Evolutionary conservation across 2,329 filamentous ascomycete genomes (phyloP).

Genomic region (Bisporella sp.): DNA sequence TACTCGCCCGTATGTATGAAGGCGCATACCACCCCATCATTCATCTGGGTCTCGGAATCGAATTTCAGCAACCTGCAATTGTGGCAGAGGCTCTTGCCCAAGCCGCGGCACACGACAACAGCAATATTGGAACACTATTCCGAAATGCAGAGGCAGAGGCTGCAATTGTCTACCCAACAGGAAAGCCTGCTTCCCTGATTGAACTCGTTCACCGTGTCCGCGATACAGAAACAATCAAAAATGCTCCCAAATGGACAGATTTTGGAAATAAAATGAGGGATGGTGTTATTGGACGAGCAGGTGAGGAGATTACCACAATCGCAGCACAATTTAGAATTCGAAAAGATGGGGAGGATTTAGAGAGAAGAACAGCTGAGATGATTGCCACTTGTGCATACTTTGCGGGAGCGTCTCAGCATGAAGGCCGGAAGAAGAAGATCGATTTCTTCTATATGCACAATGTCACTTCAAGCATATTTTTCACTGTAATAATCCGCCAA

Average conservation of each 20-base stretch:
- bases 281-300: constrained; percentile 55
- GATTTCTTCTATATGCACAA: constrained; percentile 63
- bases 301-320: constrained; percentile 52
- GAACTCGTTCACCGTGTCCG: constrained; percentile 54
- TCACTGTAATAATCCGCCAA: constrained; percentile 58
- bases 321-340: constrained; percentile 49
- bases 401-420: constrained; percentile 45
- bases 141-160: constrained; percentile 41
- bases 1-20: constrained; percentile 60
- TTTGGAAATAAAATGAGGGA: constrained; percentile 57
- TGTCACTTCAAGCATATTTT: constrained; percentile 61
- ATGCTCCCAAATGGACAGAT: constrained; percentile 37
- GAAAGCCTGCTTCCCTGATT: constrained; percentile 36
- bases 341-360: constrained; percentile 8
- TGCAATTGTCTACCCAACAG: constrained; percentile 12
- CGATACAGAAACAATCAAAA: constrained; percentile 45
- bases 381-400: constrained; percentile 51
- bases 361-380: constrained; percentile 55
- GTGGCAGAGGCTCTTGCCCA: constrained; percentile 73
- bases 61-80: constrained; percentile 72
- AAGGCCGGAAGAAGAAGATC: constrained; percentile 57
- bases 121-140: constrained; percentile 47
- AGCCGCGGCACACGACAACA: constrained; percentile 54
- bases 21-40: constrained; percentile 72
- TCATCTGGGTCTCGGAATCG: constrained; percentile 74